Conservation (phyloP, 805 yeast genomes). For the Sugiyamaella smithiae region DNA sequence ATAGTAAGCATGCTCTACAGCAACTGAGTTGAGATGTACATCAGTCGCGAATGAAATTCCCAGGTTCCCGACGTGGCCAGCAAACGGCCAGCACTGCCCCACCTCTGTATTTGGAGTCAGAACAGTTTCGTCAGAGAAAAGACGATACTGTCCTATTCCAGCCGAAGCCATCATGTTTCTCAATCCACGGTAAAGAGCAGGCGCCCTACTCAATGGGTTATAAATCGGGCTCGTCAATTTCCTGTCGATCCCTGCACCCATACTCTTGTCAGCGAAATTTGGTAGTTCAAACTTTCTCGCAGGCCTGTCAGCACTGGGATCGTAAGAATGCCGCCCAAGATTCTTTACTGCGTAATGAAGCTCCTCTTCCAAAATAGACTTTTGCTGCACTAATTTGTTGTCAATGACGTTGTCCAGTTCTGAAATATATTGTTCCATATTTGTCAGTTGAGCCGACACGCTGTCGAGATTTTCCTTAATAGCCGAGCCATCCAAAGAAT, state of each 20-base stretch:
- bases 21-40: conserved; percentile 25
- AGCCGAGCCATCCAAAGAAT: not conserved
- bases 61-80: conserved; percentile 29
- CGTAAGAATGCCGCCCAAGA: not conserved
- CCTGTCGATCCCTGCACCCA: conserved; percentile 29
- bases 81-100: conserved; percentile 36
- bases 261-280: conserved; percentile 21
- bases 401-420: not conserved
- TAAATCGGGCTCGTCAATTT: conserved; percentile 25
- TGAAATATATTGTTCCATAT: not conserved
- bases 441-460: not conserved
- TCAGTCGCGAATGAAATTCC: conserved; percentile 28
- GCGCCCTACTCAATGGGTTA: conserved; percentile 16
- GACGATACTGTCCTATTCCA: conserved; percentile 20
- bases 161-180: conserved; percentile 12
- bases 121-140: conserved; percentile 22
- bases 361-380: conserved; percentile 2
- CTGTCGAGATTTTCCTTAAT: not conserved
- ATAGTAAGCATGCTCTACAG: conserved; percentile 28
- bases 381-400: conserved; percentile 1
- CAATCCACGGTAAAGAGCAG: conserved; percentile 13
- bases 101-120: conserved; percentile 21
- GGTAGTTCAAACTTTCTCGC: conserved; percentile 12
- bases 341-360: not conserved
- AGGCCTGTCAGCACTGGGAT: not conserved